Evolutionary conservation across 352 stramenopile species (phyloP).

Genomic region (Globisporangium echinulatum): DNA sequence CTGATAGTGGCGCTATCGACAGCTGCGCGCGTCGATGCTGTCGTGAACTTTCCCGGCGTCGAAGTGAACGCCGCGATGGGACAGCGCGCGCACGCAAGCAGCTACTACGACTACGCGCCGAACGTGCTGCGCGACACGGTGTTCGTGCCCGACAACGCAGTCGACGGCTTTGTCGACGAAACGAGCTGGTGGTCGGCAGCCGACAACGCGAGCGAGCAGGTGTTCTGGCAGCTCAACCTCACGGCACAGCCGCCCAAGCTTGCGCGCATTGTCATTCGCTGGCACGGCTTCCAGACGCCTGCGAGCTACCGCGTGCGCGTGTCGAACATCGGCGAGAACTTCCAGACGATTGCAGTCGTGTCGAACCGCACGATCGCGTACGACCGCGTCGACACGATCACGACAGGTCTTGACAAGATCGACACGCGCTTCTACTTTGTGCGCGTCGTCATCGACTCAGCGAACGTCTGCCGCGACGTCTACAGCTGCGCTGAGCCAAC

Average conservation of each 20-base stretch:
- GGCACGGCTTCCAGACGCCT: conserved; percentile 67
- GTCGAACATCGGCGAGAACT: conserved; percentile 52
- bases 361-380: conserved; percentile 35
- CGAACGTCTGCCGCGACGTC: conserved; percentile 42
- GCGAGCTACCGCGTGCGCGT: conserved; percentile 50
- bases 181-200: conserved; percentile 79
- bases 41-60: conserved; percentile 53
- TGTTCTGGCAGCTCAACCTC: conserved; percentile 80
- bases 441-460: conserved; percentile 36
- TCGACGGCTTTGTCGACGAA: conserved; percentile 61
- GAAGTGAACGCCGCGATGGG: conserved; percentile 62
- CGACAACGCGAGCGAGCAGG: conserved; percentile 24
- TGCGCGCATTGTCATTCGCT: conserved; percentile 61
- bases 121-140: conserved; percentile 54
- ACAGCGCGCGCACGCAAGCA: conserved; percentile 49
- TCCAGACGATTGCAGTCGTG: conserved; percentile 49
- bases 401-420: conserved; percentile 31
- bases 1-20: not conserved
- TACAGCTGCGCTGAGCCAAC: conserved; percentile 33
- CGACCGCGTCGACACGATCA: conserved; percentile 66
- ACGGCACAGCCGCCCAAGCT: conserved; percentile 33
- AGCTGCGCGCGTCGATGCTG: conserved; percentile 10
- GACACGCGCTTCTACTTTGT: conserved; percentile 48
- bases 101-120: conserved; percentile 66
- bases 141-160: conserved; percentile 56